Conservation (phyloP, 1,284 basidiomycete species). For the Papiliotrema fonsecae region DNA sequence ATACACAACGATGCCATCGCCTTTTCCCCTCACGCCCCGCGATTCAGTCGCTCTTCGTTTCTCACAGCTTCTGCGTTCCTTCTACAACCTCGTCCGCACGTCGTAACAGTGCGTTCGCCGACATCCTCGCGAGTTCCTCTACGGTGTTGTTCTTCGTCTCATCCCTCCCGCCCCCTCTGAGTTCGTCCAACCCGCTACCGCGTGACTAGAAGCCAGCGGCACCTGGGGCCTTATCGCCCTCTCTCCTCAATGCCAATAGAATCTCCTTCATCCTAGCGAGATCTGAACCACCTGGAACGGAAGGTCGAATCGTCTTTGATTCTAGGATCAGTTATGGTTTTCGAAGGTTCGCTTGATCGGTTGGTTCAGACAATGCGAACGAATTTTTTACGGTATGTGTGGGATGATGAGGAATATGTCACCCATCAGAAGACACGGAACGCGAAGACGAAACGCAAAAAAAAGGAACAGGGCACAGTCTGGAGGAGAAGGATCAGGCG, state of each 20-base stretch:
- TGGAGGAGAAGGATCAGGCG: too few species aligned
- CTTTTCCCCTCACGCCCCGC: too few species aligned
- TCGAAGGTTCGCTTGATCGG: too few species aligned
- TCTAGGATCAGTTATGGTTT: constrained; percentile 43
- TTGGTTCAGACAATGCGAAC: too few species aligned
- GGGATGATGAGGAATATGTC: too few species aligned
- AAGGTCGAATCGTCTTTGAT: constrained; percentile 87
- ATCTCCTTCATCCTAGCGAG: constrained; percentile 88
- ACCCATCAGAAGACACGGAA: too few species aligned
- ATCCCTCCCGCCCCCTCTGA: neutral
- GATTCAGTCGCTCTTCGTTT: neutral
- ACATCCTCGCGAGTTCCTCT: neutral
- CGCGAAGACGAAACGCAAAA: too few species aligned
- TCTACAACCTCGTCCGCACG: neutral
- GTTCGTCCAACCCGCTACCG: neutral
- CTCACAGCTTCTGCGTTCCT: neutral
- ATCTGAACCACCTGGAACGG: constrained; percentile 83
- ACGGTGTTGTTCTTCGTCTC: neutral
- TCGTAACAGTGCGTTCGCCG: too few species aligned
- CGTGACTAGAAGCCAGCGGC: constrained; percentile 74
- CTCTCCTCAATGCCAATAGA: constrained; percentile 73
- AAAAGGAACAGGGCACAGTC: too few species aligned
- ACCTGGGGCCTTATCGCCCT: constrained; percentile 84
- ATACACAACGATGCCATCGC: too few species aligned
- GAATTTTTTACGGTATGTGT: too few species aligned